phyloP scores from a whole-genome alignment of 257 asterid genomes.

The Linaria vulgaris region DNA sequence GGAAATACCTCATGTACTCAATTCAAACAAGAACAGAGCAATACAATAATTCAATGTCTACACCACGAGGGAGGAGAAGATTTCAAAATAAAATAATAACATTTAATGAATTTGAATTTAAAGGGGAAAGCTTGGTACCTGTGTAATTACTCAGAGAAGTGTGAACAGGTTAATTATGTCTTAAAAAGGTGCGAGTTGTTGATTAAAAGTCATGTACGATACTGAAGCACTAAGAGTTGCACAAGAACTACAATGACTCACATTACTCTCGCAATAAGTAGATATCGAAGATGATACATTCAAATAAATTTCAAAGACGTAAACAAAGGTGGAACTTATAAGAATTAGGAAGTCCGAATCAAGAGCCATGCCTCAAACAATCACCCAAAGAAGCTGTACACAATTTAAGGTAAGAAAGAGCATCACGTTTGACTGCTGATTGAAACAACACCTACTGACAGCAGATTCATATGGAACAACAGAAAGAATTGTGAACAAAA shows the following conservation, averaged over 20 bases:
- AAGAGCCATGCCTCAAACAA: not conserved
- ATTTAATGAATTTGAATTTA: not conserved
- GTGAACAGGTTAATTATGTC: no score
- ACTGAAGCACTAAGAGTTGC: not conserved
- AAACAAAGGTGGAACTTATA: not conserved
- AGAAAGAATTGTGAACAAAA: not conserved
- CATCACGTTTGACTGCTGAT: no score
- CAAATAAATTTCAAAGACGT: no score
- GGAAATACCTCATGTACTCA: no score
- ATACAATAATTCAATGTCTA: no score
- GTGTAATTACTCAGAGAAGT: no score
- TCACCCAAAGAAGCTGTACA: slow-evolving; percentile 10
- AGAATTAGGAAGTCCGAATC: not conserved
- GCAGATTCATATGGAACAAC: not conserved
- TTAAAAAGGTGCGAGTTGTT: not conserved
- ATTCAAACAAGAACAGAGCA: not conserved
- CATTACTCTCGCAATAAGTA: no score
- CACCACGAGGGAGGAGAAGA: not conserved
- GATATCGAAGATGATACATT: no score
- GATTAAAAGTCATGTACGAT: not conserved
- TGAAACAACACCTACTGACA: no score
- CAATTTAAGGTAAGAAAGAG: not conserved
- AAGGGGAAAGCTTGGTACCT: not conserved
- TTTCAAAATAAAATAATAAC: not conserved
- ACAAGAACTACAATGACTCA: no score